Percentiles rank a stretch among this genome's conserved stretches.
phyloP scores from a whole-genome alignment of 495 filamentous ascomycete genomes.

The Margaritispora aquatica region DNA sequence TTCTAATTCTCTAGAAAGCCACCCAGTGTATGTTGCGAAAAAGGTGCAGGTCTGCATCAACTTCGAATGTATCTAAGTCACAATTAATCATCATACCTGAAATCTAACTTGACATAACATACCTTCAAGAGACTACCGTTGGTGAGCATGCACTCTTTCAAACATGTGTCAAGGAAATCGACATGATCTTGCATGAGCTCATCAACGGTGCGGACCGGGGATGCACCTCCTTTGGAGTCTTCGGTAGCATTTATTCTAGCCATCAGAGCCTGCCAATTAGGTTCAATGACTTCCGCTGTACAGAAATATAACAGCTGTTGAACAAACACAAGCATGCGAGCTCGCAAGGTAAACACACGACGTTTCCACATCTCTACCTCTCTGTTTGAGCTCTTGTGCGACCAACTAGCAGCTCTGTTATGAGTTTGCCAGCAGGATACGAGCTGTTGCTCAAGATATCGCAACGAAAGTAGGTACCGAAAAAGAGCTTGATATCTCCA shows the following conservation, averaged over 20 bases:
- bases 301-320: slow-evolving; percentile 96
- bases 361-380: slow-evolving; percentile 89
- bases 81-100: background rate
- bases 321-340: slow-evolving; percentile 93
- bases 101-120: slow-evolving; percentile 26
- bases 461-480: slow-evolving; percentile 80
- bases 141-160: slow-evolving; percentile 98
- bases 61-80: slow-evolving; percentile 82
- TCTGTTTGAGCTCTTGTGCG: slow-evolving; percentile 65
- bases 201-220: slow-evolving; percentile 69
- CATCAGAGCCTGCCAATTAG: slow-evolving; percentile 94
- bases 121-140: slow-evolving; percentile 90
- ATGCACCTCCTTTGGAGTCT: slow-evolving; percentile 32
- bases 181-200: slow-evolving; percentile 99
- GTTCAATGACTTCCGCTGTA: slow-evolving; percentile 94
- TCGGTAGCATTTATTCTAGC: slow-evolving; percentile 57
- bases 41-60: slow-evolving; percentile 86
- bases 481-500: slow-evolving; percentile 95
- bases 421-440: slow-evolving; percentile 87
- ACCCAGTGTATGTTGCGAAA: slow-evolving; percentile 80
- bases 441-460: slow-evolving; percentile 80
- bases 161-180: slow-evolving; percentile 92
- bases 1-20: slow-evolving; percentile 72
- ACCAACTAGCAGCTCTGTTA: slow-evolving; percentile 76
- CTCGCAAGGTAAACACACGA: slow-evolving; percentile 82